phyloP scores from a whole-genome alignment of 805 yeast species.

The Yamadazyma takamatsuzukensis region DNA sequence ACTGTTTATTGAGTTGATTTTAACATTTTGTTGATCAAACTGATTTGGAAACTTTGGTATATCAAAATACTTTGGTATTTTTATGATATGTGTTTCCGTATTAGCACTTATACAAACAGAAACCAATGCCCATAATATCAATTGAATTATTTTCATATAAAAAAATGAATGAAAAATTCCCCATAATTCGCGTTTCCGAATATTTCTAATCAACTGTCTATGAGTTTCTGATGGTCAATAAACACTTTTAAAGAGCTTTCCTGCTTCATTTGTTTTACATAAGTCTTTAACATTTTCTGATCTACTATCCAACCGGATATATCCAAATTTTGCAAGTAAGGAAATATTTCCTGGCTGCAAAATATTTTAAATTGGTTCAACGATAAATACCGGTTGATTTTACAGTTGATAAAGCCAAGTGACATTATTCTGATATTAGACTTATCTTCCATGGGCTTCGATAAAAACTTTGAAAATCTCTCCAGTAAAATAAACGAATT shows the following conservation, averaged over 20 bases:
- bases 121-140: not conserved
- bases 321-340: conserved; percentile 9
- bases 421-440: conserved; percentile 14
- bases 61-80: conserved; percentile 33
- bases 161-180: no score
- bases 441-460: conserved; percentile 16
- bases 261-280: no score
- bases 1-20: conserved; percentile 11
- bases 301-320: conserved; percentile 14
- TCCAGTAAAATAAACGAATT: conserved; percentile 36
- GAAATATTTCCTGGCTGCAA: conserved; percentile 8
- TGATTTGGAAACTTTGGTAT: conserved; percentile 19
- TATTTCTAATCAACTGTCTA: no score
- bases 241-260: no score
- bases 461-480: conserved; percentile 29
- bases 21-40: not conserved
- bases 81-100: conserved; percentile 32
- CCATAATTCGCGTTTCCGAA: no score
- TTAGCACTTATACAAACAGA: conserved; percentile 22
- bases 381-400: conserved; percentile 9
- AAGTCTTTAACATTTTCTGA: conserved; percentile 1
- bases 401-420: conserved; percentile 11
- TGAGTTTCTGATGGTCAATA: no score
- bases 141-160: not conserved
- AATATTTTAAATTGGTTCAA: conserved; percentile 9